phyloP scores from a whole-genome alignment of 345 rosid species.

The Eutrema heterophyllum region DNA sequence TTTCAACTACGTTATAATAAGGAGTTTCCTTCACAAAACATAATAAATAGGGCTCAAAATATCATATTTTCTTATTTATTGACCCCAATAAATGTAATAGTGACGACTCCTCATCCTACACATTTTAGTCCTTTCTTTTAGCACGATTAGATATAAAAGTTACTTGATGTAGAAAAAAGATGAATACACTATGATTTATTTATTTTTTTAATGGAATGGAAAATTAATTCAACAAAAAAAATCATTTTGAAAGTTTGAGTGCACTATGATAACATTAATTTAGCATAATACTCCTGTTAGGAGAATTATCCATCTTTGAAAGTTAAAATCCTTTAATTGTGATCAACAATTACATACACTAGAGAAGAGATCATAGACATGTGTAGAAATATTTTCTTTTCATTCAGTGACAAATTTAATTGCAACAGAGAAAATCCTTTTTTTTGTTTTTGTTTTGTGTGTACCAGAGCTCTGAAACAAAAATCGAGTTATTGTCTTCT shows the following conservation, averaged over 20 bases:
- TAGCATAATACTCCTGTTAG: not conserved
- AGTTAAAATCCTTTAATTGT: not conserved
- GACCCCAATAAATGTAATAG: slow-evolving; percentile 25
- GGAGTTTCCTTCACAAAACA: slow-evolving; percentile 13
- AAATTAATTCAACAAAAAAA: too few species aligned
- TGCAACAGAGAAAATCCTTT: too few species aligned
- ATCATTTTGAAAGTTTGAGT: not conserved
- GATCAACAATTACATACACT: not conserved
- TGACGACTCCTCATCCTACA: slow-evolving; percentile 23
- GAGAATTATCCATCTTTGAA: not conserved
- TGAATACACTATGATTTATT: too few species aligned
- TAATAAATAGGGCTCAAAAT: slow-evolving; percentile 17
- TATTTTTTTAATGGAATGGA: too few species aligned
- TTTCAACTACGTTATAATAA: slow-evolving; percentile 7
- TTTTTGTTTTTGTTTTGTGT: too few species aligned
- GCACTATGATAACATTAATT: not conserved
- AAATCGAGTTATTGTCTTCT: too few species aligned
- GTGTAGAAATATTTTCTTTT: too few species aligned
- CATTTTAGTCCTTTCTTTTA: slow-evolving; percentile 12
- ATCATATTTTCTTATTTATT: slow-evolving; percentile 24
- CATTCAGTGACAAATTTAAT: not conserved
- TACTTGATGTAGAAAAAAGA: not conserved
- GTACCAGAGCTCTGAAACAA: too few species aligned
- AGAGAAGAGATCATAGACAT: not conserved
- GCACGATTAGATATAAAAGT: not conserved